Base-by-base conservation (phyloP, 192 early-diverging fungal genomes). In the Backusella australiensis region DNA sequence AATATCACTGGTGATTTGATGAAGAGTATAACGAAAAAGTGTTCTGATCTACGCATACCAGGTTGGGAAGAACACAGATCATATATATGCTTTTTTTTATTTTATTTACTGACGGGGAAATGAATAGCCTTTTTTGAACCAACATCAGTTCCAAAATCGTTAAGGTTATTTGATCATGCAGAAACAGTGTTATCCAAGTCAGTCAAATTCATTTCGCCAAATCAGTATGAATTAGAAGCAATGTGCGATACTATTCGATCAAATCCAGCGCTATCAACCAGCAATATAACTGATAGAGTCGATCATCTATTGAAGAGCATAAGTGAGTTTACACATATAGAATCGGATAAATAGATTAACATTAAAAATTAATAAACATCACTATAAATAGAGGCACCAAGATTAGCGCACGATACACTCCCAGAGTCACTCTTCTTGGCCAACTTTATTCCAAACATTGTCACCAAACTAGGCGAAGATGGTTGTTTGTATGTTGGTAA, bases 71-170 rank as follows among this genome's bases (percentile, higher is more conserved):
- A 56, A 53, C 38, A 39, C 9, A 7, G 49, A 53, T 53, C n/a
- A n/a, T 6, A 0, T 26, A 56, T 32, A 32, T 32, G 32, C 3
- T 32, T 32, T 32, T 53, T 56, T 21, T 2, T 56, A 21, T 21
- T 56, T 26, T 56, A 23, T 56, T 11, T 56, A 5, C 7, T 68
- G 4, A 34, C 34, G 17, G 69, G 23, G 32, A 17, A 69, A 4
- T 17, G 72, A 4, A 77, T 76, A 80, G 88, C 87, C 0, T 86
- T 98, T 32, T 97, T 96, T 80, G 98, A 99, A 72, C 96, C 98
- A 0, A 99, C 98, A 1, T 97, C 96, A 6, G 86, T 93, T 15
- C 88, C 91, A 7, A 99, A 99, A 75, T 90, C 92, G 34, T 75
- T 84, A 2, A 86, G 79, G 29, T 29, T 96, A 15, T 82, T 92